These are phyloP conservation scores for Vigna nakashimae DNA, from an alignment of 306 rosid genomes.

Conservation along the genomic window DNA sequence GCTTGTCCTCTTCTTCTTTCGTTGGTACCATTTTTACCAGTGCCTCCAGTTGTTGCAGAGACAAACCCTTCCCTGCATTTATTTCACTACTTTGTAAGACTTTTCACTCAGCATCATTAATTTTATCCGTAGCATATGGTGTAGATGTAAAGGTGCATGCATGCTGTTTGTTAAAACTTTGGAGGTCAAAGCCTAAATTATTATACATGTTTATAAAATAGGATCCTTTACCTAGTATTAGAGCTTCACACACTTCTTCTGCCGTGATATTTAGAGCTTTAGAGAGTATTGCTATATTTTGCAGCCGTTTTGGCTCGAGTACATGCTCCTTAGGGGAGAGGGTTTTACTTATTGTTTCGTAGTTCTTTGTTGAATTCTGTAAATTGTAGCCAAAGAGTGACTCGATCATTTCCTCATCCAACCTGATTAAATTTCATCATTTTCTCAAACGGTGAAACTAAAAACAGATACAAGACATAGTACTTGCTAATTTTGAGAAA, in stretches of 20 bases:
- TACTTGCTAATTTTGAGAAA: not conserved
- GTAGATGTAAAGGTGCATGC: not conserved
- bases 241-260: not conserved
- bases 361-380: conserved; percentile 2
- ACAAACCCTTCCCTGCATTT: conserved; percentile 19
- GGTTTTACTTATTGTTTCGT: not conserved
- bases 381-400: conserved; percentile 10
- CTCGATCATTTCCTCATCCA: conserved; percentile 14
- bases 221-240: not conserved
- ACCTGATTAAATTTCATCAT: not conserved
- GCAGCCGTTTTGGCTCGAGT: conserved; percentile 14
- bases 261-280: conserved; percentile 1
- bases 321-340: not conserved
- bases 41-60: conserved; percentile 14
- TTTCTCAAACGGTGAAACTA: conserved; percentile 1
- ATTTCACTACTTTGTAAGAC: not conserved
- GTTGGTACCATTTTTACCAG: conserved; percentile 22
- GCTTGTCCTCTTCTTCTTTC: conserved; percentile 6
- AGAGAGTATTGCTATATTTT: conserved; percentile 1
- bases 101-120: not conserved
- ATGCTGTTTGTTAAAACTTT: not conserved
- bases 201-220: not conserved
- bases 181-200: not conserved
- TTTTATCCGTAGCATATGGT: not conserved
- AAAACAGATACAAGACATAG: not conserved